Evolutionary conservation across 2,329 filamentous ascomycete species (phyloP), one percentile per base, ranked within the genome.

Genomic region (Bipolaris cookei): DNA sequence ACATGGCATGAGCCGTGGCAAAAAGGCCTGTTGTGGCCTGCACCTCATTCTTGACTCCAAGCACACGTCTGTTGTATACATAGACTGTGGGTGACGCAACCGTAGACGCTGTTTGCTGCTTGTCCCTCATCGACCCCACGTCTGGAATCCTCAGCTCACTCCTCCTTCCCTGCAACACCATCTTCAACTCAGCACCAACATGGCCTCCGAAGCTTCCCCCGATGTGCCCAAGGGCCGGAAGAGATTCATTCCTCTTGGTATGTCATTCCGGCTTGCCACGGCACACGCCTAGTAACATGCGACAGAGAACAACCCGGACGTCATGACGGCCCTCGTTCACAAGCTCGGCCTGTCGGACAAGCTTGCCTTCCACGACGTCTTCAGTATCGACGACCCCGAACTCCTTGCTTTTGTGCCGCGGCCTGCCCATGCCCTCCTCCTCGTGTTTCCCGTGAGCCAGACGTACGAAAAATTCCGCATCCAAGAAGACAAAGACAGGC

Each of bases 321-420:
- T 97, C 39, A 95, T 99, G 90, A 92, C 88, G 61, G 80, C 83
- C 35, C 88, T 99, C 42, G 86, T 96, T 48, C 91, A 90, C 81
- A 88, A 88, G 68, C 90, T 98, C 41, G 95, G 95, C 62, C 86
- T 98, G 54, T 90, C 90, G n/a, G 72, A 79, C n/a, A 82, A 84
- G 23, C 85, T 98, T 43, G 83, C 86, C 68, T 88, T 97, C 78
- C 89, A 96, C 82, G 94, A 98, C 78, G 91, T 98, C 76, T 97
- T 89, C 84, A 93, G 89, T 66, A 88, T 98, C 71, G 89, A 90
- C 63, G 93, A 98, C 50, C 88, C 90, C 0, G 88, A 92, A 50
- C 85, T 97, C 37, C 87, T 98, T 49, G 85, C 87, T 59, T 92
- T 97, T 77, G 87, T 98, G 37, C 93, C 95, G 0, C 90, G 93